phyloP scores from a whole-genome alignment of 192 early-diverging fungal genomes.

The Diversispora eburnea region DNA sequence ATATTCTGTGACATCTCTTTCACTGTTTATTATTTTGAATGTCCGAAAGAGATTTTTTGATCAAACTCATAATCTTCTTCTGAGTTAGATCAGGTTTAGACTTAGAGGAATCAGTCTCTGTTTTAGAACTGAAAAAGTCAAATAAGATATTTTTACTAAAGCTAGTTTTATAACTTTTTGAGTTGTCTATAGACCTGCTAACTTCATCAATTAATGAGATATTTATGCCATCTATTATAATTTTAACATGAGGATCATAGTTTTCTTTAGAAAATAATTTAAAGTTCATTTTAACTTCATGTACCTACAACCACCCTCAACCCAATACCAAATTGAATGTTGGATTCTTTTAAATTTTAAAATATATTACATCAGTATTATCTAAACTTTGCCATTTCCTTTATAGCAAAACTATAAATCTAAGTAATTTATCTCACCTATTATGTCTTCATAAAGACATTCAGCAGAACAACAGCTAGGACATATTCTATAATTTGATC shows the following conservation, averaged over 20 bases:
- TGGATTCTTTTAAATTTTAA: conserved; percentile 23
- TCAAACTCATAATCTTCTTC: too few relatives aligned
- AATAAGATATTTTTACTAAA: too few relatives aligned
- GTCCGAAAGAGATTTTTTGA: too few relatives aligned
- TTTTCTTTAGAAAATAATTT: background rate
- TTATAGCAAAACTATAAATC: conserved; percentile 17
- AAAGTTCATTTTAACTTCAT: conserved; percentile 13
- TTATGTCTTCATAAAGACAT: conserved; percentile 15
- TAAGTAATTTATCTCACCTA: conserved; percentile 26
- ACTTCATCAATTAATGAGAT: conserved; percentile 6
- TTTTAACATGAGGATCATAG: background rate
- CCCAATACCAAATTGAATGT: conserved; percentile 17
- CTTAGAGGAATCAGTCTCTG: too few relatives aligned
- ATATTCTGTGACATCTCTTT: too few relatives aligned
- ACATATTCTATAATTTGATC: background rate
- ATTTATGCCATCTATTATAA: conserved; percentile 17
- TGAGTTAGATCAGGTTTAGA: too few relatives aligned
- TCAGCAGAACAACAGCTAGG: background rate
- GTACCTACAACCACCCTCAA: conserved; percentile 6
- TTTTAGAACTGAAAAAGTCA: too few relatives aligned
- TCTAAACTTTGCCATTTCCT: conserved; percentile 18
- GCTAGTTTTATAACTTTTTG: too few relatives aligned
- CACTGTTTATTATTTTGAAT: too few relatives aligned
- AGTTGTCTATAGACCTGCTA: too few relatives aligned
- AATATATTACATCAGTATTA: conserved; percentile 17